Percentiles rank a stretch among this genome's conserved stretches.
phyloP scores from a whole-genome alignment of 495 filamentous ascomycete species.

The Tuber magnatum region DNA sequence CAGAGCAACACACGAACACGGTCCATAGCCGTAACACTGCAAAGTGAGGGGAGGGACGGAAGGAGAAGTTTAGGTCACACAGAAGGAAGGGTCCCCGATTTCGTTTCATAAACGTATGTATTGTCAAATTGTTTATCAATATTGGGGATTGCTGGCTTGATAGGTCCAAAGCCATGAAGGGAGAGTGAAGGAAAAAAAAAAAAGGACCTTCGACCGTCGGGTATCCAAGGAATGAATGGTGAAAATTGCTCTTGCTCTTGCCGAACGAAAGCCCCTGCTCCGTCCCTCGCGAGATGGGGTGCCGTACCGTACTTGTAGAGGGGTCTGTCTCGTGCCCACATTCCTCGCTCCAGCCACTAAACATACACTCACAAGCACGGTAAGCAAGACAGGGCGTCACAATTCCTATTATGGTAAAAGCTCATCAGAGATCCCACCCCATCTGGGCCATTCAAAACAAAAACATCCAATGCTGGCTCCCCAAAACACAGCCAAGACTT shows the following conservation, averaged over 20 bases:
- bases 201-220: not conserved
- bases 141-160: not conserved
- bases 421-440: not conserved
- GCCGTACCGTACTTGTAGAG: not conserved
- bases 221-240: not conserved
- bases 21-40: not conserved
- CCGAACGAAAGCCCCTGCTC: not conserved
- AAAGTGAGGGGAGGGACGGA: not conserved
- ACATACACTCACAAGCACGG: no score
- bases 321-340: not conserved
- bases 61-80: not conserved
- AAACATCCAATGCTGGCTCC: not conserved
- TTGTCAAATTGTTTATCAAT: not conserved
- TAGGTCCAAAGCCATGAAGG: not conserved
- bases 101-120: not conserved
- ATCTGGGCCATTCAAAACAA: not conserved
- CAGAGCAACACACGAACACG: slow-evolving; percentile 35
- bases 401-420: not conserved
- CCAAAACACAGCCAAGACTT: not conserved
- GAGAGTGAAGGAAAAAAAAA: not conserved
- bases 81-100: not conserved
- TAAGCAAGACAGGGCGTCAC: not conserved
- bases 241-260: not conserved
- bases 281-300: not conserved
- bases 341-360: not conserved